Evolutionary conservation across 2,329 filamentous ascomycete species (phyloP).

Genomic region (Paraphoma chrysanthemicola): DNA sequence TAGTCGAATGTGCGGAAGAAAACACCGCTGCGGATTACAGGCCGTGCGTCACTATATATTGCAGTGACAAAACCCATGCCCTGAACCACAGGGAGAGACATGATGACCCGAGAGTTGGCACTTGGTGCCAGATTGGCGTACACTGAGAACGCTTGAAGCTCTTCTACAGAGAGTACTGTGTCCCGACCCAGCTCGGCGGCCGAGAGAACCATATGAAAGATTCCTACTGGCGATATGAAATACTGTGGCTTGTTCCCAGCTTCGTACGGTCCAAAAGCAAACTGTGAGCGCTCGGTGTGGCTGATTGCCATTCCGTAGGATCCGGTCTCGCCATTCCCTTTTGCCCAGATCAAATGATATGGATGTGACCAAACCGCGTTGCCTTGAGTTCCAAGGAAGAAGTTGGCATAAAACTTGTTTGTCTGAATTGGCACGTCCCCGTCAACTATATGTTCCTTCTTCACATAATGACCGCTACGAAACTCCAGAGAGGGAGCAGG

Average conservation of each 20-base stretch:
- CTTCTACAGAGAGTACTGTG: slow-evolving; percentile 64
- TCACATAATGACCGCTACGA: slow-evolving; percentile 51
- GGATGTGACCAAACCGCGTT: slow-evolving; percentile 76
- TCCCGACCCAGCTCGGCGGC: slow-evolving; percentile 73
- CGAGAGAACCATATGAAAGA: slow-evolving; percentile 82
- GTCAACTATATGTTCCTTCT: slow-evolving; percentile 48
- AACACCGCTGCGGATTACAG: slow-evolving; percentile 75
- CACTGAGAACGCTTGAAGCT: slow-evolving; percentile 63
- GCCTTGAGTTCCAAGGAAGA: slow-evolving; percentile 77
- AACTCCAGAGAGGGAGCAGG: background rate
- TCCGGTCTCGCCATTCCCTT: slow-evolving; percentile 56
- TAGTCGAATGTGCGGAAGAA: slow-evolving; percentile 73
- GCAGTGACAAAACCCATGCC: slow-evolving; percentile 89
- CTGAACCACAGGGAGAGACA: slow-evolving; percentile 84
- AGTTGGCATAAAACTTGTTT: slow-evolving; percentile 77
- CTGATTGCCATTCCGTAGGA: slow-evolving; percentile 82
- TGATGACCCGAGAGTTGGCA: slow-evolving; percentile 60
- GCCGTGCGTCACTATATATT: slow-evolving; percentile 73
- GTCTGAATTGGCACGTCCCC: slow-evolving; percentile 64
- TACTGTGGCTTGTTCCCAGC: slow-evolving; percentile 59
- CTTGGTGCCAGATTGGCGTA: slow-evolving; percentile 72
- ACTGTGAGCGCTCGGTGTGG: slow-evolving; percentile 73
- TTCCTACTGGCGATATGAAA: slow-evolving; percentile 83
- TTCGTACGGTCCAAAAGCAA: slow-evolving; percentile 54
- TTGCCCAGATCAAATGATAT: slow-evolving; percentile 55